phyloP scores from a whole-genome alignment of 2,329 filamentous ascomycete species.

The Clonostachys rhizophaga region DNA sequence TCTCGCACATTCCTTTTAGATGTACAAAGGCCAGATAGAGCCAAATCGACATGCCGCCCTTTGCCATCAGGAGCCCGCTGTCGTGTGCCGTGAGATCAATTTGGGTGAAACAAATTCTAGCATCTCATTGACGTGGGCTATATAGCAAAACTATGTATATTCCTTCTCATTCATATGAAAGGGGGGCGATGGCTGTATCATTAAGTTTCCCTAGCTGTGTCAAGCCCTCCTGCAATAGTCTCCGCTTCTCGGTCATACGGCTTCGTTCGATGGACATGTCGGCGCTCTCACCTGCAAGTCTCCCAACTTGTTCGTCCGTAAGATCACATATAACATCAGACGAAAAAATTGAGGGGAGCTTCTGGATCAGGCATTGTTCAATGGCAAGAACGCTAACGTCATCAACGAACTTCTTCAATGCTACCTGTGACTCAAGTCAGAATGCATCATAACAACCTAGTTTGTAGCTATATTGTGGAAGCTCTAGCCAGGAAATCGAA shows the following conservation, averaged over 20 bases:
- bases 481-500: too few species aligned
- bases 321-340: slow-evolving; percentile 7
- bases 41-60: too few species aligned
- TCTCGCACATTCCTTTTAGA: too few species aligned
- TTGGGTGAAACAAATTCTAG: too few species aligned
- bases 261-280: neutral
- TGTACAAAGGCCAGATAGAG: too few species aligned
- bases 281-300: slow-evolving; percentile 2
- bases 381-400: slow-evolving; percentile 21
- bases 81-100: too few species aligned
- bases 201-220: neutral
- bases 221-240: neutral
- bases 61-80: too few species aligned
- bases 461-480: neutral
- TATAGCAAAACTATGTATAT: too few species aligned
- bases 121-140: too few species aligned
- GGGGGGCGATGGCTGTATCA: neutral
- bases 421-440: slow-evolving; percentile 13
- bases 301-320: slow-evolving; percentile 4
- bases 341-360: slow-evolving; percentile 13
- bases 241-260: neutral
- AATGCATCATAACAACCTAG: neutral
- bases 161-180: neutral
- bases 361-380: slow-evolving; percentile 19
- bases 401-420: slow-evolving; percentile 22